Evolutionary conservation across 2,329 filamentous ascomycete species (phyloP).

Genomic region (Venturia aucupariae): DNA sequence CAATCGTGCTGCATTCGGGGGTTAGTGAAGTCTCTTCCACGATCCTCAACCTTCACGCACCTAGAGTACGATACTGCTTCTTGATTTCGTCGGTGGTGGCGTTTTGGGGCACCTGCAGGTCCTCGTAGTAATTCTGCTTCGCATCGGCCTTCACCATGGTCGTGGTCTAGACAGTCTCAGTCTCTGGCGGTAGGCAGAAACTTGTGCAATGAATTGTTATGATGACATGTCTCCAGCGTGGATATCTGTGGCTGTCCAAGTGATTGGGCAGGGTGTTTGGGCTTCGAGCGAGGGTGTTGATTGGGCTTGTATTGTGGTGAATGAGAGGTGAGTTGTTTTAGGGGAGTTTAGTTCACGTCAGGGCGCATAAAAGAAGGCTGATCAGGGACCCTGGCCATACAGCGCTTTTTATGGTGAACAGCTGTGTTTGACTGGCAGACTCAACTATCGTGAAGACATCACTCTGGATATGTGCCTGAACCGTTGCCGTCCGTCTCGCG

Average conservation of each 20-base stretch:
- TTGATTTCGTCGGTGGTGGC: conserved; percentile 69
- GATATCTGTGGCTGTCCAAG: not conserved
- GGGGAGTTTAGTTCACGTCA: not conserved
- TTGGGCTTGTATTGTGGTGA: not conserved
- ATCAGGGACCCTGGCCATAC: not conserved
- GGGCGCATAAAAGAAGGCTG: not conserved
- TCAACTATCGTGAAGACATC: not conserved
- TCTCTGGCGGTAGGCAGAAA: not conserved
- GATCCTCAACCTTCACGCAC: conserved; percentile 36
- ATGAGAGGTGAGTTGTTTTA: too few relatives aligned
- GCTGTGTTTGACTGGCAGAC: not conserved
- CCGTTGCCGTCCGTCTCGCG: not conserved
- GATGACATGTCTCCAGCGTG: not conserved
- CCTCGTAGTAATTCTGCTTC: conserved; percentile 73
- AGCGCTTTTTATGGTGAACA: not conserved
- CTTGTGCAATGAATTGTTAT: not conserved
- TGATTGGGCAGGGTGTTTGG: not conserved
- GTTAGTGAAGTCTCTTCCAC: conserved; percentile 16
- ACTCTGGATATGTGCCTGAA: not conserved
- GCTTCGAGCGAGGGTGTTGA: not conserved
- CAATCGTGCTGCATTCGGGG: conserved; percentile 7
- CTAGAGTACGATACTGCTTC: conserved; percentile 77
- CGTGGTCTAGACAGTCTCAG: not conserved
- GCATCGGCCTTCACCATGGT: conserved; percentile 59
- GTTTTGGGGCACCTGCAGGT: conserved; percentile 61